Evolutionary conservation across 495 filamentous ascomycete genomes (phyloP).

Genomic region (Penicillium canescens): DNA sequence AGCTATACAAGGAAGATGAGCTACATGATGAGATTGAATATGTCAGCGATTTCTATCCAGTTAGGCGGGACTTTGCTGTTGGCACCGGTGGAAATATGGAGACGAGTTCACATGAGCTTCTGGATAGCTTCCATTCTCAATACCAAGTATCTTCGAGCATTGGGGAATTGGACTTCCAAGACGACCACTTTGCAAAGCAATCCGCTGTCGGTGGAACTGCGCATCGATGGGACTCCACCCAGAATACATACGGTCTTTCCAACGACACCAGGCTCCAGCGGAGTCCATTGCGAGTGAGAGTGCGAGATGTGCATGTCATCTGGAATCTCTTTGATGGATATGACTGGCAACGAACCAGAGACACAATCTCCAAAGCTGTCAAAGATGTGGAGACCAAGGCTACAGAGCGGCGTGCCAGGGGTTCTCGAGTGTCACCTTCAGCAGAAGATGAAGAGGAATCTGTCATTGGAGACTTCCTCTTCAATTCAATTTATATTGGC

Average conservation of each 20-base stretch:
- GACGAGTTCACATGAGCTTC: slow-evolving; percentile 51
- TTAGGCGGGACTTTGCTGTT: slow-evolving; percentile 31
- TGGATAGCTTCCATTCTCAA: slow-evolving; percentile 63
- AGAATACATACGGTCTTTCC: slow-evolving; percentile 67
- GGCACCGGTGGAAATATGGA: slow-evolving; percentile 38
- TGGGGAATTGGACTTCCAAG: slow-evolving; percentile 65
- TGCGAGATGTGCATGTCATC: slow-evolving; percentile 88
- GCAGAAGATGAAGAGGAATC: slow-evolving; percentile 73
- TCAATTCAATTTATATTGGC: slow-evolving; percentile 98
- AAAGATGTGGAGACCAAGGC: slow-evolving; percentile 81
- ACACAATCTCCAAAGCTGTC: slow-evolving; percentile 82
- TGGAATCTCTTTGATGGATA: slow-evolving; percentile 99
- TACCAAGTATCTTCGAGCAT: slow-evolving; percentile 52
- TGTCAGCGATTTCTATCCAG: slow-evolving; percentile 63
- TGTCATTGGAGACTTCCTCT: slow-evolving; percentile 90
- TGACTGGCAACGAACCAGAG: slow-evolving; percentile 88
- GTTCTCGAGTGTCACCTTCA: slow-evolving; percentile 45
- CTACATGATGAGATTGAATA: slow-evolving; percentile 59
- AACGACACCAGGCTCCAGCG: slow-evolving; percentile 61
- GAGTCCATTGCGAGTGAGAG: slow-evolving; percentile 73
- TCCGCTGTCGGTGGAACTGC: slow-evolving; percentile 65
- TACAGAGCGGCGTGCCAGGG: slow-evolving; percentile 63
- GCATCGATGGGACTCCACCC: slow-evolving; percentile 75
- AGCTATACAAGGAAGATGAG: slow-evolving; percentile 23
- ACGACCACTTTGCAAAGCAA: slow-evolving; percentile 74